Evolutionary conservation across 129 eudicot genomes (phyloP), one percentile per base, ranked within the genome.

Genomic region (Helianthus tuberosus): DNA sequence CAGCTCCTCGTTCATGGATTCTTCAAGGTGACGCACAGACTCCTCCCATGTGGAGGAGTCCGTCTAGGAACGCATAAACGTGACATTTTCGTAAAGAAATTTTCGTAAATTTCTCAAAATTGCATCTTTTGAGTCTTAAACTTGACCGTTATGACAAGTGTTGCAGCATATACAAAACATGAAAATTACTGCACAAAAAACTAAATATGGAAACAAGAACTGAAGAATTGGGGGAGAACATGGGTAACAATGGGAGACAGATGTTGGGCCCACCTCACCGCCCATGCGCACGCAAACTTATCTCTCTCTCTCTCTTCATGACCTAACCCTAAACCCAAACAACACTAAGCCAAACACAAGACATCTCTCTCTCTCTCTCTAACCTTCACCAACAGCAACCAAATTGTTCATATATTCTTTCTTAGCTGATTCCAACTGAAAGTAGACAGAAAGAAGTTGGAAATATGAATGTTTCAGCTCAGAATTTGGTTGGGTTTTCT

Each of bases 281-380:
- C 89, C 89, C 96, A 89, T 82, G 85, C 88, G 90, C 96, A 89
- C 87, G 86, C 91, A 52, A 80, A 77, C 89, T 66, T 73, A 29
- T 29, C 49, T 16, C 66, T 9, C 61, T 5, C 46, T 39, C 85
- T 36, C 50, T 72, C 78, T 59, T 75, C 81, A 73, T 82, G 81
- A 85, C 90, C 88, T 81, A 83, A 89, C 90, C 95, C 89, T 75
- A 89, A 89, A 79, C 89, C 91, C 81, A 71, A 80, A 74, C 71
- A 59, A 27, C 49, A 73, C 73, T 85, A 72, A 61, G 46, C 80
- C 77, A 64, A 77, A 50, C 60, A 36, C 58, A 29, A 71, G 16
- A 63, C 52, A 66, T 29, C 43, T n/a, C 41, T 51, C 47, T 51
- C 61, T 68, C 58, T 72, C 74, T 60, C 78, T 79, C 77, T 74